A percentile compares a stretch with the other conserved stretches of the same genome.
phyloP scores from a whole-genome alignment of 1,284 basidiomycete genomes.

The Microbotryum scabiosae region DNA sequence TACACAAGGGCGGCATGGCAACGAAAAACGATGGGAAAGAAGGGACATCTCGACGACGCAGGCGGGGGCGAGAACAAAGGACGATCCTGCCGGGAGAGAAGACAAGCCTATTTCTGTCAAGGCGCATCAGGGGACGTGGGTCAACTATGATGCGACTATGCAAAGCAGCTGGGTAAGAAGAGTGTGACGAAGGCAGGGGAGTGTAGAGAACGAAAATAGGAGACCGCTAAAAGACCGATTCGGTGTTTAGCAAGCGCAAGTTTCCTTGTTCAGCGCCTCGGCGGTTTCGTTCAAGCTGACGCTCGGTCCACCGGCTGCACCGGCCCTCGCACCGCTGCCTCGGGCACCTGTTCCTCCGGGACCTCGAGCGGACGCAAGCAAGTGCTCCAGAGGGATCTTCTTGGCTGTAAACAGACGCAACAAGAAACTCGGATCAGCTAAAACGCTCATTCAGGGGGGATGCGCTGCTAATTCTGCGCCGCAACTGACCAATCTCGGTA shows the following conservation, averaged over 20 bases:
- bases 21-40: too few species aligned
- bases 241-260: slow-evolving; percentile 57
- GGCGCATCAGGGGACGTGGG: too few species aligned
- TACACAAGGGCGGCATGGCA: too few species aligned
- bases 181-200: slow-evolving; percentile 3
- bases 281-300: slow-evolving; percentile 65
- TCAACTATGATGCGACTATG: too few species aligned
- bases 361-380: slow-evolving; percentile 50
- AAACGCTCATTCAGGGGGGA: slow-evolving; percentile 18
- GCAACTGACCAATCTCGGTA: slow-evolving; percentile 81
- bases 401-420: slow-evolving; percentile 54
- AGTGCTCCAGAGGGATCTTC: slow-evolving; percentile 91
- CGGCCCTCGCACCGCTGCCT: not conserved
- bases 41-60: too few species aligned
- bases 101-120: too few species aligned
- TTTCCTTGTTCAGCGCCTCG: slow-evolving; percentile 58
- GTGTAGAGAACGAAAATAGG: not conserved
- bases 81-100: too few species aligned
- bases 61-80: too few species aligned
- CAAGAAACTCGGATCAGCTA: slow-evolving; percentile 15
- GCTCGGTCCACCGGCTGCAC: slow-evolving; percentile 46
- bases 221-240: slow-evolving; percentile 6
- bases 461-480: slow-evolving; percentile 7
- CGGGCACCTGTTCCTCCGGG: slow-evolving; percentile 18
- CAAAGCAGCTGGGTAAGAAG: not conserved